Evolutionary conservation across 805 yeast genomes (phyloP).

Genomic region (Grigorovia yakushimaensis): DNA sequence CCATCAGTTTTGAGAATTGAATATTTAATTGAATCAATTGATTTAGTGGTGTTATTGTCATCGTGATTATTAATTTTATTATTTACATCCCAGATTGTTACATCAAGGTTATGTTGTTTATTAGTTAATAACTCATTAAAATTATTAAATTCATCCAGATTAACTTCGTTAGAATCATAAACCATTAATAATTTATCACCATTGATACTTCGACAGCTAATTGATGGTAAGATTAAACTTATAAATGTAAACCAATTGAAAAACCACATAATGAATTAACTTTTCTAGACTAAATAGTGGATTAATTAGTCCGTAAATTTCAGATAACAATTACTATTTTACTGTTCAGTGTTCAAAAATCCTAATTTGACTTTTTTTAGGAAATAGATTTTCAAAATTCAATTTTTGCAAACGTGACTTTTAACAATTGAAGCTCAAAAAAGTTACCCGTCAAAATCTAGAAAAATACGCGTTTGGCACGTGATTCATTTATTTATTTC

Average conservation of each 20-base stretch:
- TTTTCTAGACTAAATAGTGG: background rate
- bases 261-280: background rate
- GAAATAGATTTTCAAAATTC: too few relatives aligned
- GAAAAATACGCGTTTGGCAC: too few relatives aligned
- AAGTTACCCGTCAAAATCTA: too few relatives aligned
- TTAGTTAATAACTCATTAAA: constrained; percentile 23
- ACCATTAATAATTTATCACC: constrained; percentile 27
- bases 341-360: too few relatives aligned
- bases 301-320: background rate
- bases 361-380: too few relatives aligned
- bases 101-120: constrained; percentile 30
- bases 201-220: constrained; percentile 1
- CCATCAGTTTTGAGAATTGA: constrained; percentile 27
- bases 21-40: constrained; percentile 36
- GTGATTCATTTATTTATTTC: too few relatives aligned
- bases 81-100: background rate
- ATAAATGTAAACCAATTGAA: background rate
- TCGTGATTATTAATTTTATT: constrained; percentile 4
- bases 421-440: too few relatives aligned
- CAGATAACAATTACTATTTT: background rate
- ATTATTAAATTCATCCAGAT: constrained; percentile 19
- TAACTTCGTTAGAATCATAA: constrained; percentile 24
- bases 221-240: background rate
- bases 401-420: too few relatives aligned
- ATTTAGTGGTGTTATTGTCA: background rate